Conservation (phyloP, 2,329 filamentous ascomycete species). For the Penicillium carneum region DNA sequence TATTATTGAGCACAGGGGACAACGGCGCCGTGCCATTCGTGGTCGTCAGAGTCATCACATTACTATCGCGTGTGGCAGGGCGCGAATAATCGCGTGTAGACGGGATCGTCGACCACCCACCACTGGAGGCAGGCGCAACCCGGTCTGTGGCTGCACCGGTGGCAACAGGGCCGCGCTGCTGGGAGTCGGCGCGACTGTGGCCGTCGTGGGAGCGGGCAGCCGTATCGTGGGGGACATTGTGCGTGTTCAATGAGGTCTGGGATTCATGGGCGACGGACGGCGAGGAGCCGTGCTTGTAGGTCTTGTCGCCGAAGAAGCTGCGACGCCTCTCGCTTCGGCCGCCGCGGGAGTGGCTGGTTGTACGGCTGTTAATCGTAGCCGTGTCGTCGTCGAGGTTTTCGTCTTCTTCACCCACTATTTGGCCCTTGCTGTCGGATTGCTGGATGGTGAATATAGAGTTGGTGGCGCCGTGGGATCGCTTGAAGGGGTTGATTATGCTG, state of each 20-base stretch:
- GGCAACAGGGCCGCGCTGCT: constrained; percentile 34
- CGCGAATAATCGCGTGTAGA: constrained; percentile 46
- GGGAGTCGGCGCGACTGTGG: constrained; percentile 41
- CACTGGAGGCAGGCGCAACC: constrained; percentile 36
- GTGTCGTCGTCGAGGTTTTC: constrained; percentile 44
- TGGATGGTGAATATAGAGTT: constrained; percentile 49
- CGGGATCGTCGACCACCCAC: constrained; percentile 46
- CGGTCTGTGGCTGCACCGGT: constrained; percentile 32
- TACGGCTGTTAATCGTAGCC: constrained; percentile 48
- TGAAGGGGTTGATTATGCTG: constrained; percentile 55
- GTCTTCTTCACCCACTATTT: constrained; percentile 31
- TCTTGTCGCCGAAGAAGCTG: constrained; percentile 51
- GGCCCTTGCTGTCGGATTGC: constrained; percentile 35
- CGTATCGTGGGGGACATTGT: constrained; percentile 41
- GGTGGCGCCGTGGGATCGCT: constrained; percentile 48
- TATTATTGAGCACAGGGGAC: constrained; percentile 47
- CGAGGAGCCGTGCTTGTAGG: constrained; percentile 44
- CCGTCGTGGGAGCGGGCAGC: constrained; percentile 39
- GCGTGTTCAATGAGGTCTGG: constrained; percentile 32
- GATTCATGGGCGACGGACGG: constrained; percentile 42
- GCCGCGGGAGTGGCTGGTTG: constrained; percentile 46
- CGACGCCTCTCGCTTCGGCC: constrained; percentile 49
- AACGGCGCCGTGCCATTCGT: constrained; percentile 28
- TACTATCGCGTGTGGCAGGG: constrained; percentile 44
- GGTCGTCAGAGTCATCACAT: constrained; percentile 24